These are phyloP conservation scores for Kuraishia hungarica DNA, from an alignment of 805 yeast genomes.

Conservation along the genomic window DNA sequence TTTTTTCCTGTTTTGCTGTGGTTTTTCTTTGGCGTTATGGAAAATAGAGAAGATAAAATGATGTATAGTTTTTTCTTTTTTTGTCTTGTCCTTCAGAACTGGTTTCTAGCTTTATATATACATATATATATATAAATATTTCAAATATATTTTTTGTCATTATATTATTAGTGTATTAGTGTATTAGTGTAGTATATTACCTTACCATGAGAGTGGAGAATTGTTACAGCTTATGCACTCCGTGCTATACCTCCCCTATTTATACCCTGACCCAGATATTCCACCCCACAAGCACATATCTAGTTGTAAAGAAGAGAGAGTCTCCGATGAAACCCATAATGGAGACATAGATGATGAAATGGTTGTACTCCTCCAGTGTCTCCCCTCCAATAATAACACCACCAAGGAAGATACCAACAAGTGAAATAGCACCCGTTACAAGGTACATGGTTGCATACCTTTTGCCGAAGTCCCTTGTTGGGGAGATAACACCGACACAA, in stretches of 20 bases:
- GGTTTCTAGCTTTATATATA: neutral
- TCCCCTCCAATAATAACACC: constrained; percentile 27
- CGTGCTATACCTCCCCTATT: too few relatives aligned
- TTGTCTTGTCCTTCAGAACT: neutral
- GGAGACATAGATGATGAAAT: constrained; percentile 28
- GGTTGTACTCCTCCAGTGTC: constrained; percentile 23
- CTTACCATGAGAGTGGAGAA: too few relatives aligned
- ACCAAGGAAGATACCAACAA: constrained; percentile 18
- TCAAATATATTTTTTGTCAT: too few relatives aligned
- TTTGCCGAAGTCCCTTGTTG: constrained; percentile 54
- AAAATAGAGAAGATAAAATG: constrained; percentile 1
- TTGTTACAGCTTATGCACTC: too few relatives aligned
- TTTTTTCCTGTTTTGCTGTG: neutral
- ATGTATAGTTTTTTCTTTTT: neutral
- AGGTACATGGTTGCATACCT: constrained; percentile 52
- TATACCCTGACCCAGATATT: neutral
- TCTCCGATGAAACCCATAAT: constrained; percentile 4
- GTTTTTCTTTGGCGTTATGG: constrained; percentile 1
- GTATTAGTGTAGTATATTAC: too few relatives aligned
- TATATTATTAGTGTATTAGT: neutral
- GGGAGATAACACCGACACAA: constrained; percentile 48
- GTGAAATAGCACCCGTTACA: constrained; percentile 24
- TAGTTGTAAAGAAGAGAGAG: neutral
- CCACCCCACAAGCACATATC: neutral
- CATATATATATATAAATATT: too few relatives aligned